These are phyloP conservation scores for Aspergillus fructus DNA, from an alignment of 2,329 filamentous ascomycete genomes.

Conservation along the genomic window DNA sequence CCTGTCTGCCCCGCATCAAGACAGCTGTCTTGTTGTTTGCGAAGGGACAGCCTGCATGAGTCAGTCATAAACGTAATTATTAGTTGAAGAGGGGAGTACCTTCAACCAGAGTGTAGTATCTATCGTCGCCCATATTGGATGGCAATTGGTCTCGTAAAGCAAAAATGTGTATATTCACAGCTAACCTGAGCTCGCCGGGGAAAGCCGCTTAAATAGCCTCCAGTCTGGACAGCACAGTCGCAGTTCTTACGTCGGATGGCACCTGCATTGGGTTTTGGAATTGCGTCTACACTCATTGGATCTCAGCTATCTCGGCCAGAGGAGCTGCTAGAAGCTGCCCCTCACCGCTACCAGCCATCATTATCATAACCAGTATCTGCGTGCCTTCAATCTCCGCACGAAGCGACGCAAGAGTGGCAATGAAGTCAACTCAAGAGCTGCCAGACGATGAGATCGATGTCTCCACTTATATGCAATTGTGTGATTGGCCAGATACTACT, in stretches of 20 bases:
- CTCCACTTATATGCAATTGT: accelerated
- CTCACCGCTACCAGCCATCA: not conserved
- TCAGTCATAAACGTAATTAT: not conserved
- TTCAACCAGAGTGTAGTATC: slow-evolving; percentile 30
- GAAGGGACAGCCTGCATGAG: not conserved
- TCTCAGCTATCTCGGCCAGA: not conserved
- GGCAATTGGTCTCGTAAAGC: not conserved
- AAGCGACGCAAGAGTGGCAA: not conserved
- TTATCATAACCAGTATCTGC: too few species aligned
- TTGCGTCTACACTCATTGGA: not conserved
- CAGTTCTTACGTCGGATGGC: not conserved
- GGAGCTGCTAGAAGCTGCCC: too few species aligned
- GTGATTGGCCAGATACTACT: not conserved
- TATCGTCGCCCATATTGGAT: slow-evolving; percentile 7
- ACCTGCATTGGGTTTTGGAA: not conserved
- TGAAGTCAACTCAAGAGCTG: too few species aligned
- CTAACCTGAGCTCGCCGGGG: not conserved
- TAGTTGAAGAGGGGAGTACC: slow-evolving; percentile 15
- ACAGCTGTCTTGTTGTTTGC: not conserved
- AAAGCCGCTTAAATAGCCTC: not conserved
- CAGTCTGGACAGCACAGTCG: not conserved
- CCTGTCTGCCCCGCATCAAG: slow-evolving; percentile 12
- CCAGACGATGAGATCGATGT: too few species aligned
- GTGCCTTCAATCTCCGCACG: not conserved
- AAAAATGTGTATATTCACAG: not conserved